Conservation (phyloP, 495 filamentous ascomycete genomes). For the Aspergillus coremiiformis region DNA sequence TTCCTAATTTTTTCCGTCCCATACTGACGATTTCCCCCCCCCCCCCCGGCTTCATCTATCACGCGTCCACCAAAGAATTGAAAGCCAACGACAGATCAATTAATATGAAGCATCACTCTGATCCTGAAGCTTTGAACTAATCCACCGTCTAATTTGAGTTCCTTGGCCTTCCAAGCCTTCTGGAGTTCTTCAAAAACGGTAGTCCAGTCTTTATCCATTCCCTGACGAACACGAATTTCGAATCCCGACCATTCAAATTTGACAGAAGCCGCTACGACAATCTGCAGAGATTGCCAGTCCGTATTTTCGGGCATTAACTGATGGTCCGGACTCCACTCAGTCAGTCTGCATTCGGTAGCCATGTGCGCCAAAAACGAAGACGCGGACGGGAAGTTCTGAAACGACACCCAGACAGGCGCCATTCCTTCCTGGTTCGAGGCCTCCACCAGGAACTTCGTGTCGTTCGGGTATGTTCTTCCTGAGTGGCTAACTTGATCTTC, state of each 20-base stretch:
- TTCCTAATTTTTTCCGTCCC: not conserved
- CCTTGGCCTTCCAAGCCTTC: conserved; percentile 8
- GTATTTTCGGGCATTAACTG: not conserved
- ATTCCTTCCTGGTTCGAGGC: conserved; percentile 7
- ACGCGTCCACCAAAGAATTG: not conserved
- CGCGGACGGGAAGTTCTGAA: conserved; percentile 6
- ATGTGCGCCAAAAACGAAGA: conserved; percentile 11
- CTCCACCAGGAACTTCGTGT: conserved; percentile 13
- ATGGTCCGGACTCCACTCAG: not conserved
- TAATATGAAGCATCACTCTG: conserved; percentile 3
- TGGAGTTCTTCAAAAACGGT: conserved; percentile 1
- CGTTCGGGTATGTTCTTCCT: not conserved
- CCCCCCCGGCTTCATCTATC: too few relatives aligned
- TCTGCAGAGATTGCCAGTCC: not conserved
- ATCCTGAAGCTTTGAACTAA: not conserved
- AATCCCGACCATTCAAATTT: conserved; percentile 8
- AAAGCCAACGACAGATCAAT: not conserved
- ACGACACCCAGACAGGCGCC: conserved; percentile 13
- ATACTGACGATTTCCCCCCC: too few relatives aligned
- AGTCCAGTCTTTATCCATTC: not conserved
- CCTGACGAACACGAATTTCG: conserved; percentile 7
- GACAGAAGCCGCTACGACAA: conserved; percentile 2
- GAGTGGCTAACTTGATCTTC: not conserved
- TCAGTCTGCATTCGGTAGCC: conserved; percentile 2
- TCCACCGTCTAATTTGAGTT: not conserved